Conservation (phyloP, 495 filamentous ascomycete genomes). For the Cudoniella acicularis region DNA sequence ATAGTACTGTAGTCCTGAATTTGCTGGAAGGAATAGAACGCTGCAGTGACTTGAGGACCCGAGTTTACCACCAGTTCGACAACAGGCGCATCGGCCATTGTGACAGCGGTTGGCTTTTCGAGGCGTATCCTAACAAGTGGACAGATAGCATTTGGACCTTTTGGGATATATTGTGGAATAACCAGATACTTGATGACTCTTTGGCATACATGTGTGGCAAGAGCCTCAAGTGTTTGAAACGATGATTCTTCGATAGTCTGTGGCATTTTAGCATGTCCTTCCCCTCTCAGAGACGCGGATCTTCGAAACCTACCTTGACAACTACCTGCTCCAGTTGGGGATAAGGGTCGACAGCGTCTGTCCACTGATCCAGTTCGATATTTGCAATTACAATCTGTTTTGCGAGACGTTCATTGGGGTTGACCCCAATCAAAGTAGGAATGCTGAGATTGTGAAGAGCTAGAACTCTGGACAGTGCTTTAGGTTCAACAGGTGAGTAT, state of each 20-base stretch:
- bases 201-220: slow-evolving; percentile 44
- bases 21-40: too few relatives aligned
- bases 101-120: slow-evolving; percentile 57
- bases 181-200: slow-evolving; percentile 33
- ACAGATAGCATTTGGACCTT: slow-evolving; percentile 26
- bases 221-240: slow-evolving; percentile 61
- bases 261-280: slow-evolving; percentile 12
- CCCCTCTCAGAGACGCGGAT: not conserved
- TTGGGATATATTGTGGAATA: not conserved
- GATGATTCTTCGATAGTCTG: slow-evolving; percentile 53
- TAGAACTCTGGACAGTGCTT: slow-evolving; percentile 21
- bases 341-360: slow-evolving; percentile 39
- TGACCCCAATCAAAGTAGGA: slow-evolving; percentile 58
- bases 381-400: slow-evolving; percentile 57
- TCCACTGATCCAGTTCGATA: slow-evolving; percentile 46
- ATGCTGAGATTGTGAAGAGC: slow-evolving; percentile 44
- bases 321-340: slow-evolving; percentile 43
- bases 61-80: slow-evolving; percentile 44
- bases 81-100: slow-evolving; percentile 51
- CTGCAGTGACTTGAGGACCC: too few relatives aligned
- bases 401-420: slow-evolving; percentile 50
- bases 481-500: slow-evolving; percentile 13
- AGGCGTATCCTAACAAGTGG: slow-evolving; percentile 48
- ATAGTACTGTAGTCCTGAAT: too few relatives aligned
- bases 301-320: slow-evolving; percentile 42